Conservation (phyloP, 352 stramenopile genomes). For the Pythium aristosporum region DNA sequence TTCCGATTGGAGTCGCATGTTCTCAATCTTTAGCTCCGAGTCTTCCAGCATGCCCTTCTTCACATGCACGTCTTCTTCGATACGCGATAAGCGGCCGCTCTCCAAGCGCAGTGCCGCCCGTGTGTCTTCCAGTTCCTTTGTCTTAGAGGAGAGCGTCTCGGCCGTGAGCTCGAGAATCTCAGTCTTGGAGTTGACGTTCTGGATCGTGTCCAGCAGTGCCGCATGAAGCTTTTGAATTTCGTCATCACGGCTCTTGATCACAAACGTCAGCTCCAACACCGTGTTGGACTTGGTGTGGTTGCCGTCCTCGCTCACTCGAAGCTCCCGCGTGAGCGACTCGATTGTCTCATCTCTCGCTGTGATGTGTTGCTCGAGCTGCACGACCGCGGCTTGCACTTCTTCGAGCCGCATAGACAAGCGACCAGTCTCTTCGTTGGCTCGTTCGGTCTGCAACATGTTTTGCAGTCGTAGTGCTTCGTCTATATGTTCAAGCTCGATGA, state of each 20-base stretch:
- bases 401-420: conserved; percentile 29
- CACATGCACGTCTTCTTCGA: conserved; percentile 62
- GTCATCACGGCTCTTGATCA: conserved; percentile 71
- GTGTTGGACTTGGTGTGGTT: conserved; percentile 53
- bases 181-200: conserved; percentile 55
- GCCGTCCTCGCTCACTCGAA: conserved; percentile 40
- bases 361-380: not conserved
- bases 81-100: conserved; percentile 46
- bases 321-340: conserved; percentile 29
- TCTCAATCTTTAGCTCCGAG: conserved; percentile 64
- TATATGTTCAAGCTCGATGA: conserved; percentile 29
- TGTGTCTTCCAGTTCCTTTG: conserved; percentile 60
- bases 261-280: conserved; percentile 73
- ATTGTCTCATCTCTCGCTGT: conserved; percentile 35
- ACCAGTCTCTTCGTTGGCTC: conserved; percentile 1
- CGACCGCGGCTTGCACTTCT: conserved; percentile 37
- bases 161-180: conserved; percentile 68
- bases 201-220: conserved; percentile 50
- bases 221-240: conserved; percentile 59
- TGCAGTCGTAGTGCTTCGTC: conserved; percentile 4
- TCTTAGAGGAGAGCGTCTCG: conserved; percentile 56
- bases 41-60: conserved; percentile 66
- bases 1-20: conserved; percentile 53
- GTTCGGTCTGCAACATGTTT: not conserved
- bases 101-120: conserved; percentile 54